Evolutionary conservation across 371 early-diverging fungal genomes (phyloP), one percentile per base, ranked within the genome.

Genomic region (Mortierella sp.): DNA sequence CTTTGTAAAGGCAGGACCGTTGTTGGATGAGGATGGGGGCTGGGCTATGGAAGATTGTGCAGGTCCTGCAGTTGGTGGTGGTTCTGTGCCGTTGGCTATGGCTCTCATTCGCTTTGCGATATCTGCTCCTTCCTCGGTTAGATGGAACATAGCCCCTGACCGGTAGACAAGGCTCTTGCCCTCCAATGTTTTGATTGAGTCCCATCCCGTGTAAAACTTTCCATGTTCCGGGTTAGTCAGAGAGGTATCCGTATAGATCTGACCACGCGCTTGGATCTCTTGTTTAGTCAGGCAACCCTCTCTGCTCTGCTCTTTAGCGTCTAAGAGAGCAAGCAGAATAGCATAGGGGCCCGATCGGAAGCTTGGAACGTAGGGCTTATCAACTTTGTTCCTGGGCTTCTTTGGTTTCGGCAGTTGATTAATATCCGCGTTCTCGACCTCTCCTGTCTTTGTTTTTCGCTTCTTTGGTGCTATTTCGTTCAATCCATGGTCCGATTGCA

Each of bases 341-440:
- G 90, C 95, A 81, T 96, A 98, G 3, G 91, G 86, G 5, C 93
- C 97, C 0, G 95, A 90, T 25, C 95, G 89, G 70, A 90, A 93
- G 18, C 82, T 66, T 6, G 98, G 98, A 5, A 97, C 86, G 74
- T 98, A 97, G 37, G 26, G 60, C 30, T 79, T 87, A 61, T 63
- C 70, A 30, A 18, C 52, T 55, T 28, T 68, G 64, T 59, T 23
- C 16, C 57, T 63, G 30, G 59, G 43, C 28, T 50, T 64, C 60
- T 67, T 83, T 1, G 65, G 51, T 15, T 60, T 60, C 25, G 70
- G 65, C 15, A 37, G 37, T 37, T 37, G 37, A 9, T 9, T 37
- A 37, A 5, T 9, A 37, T 37, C 37, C 9, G 37, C 9, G 9
- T 37, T 26, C 26, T 28, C 37, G 68, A 18, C 30, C n/a, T 12